Evolutionary conservation across 768 basidiomycete genomes (phyloP), one percentile per base, ranked within the genome.

Genomic region (Lactifluus hygrophoroides): DNA sequence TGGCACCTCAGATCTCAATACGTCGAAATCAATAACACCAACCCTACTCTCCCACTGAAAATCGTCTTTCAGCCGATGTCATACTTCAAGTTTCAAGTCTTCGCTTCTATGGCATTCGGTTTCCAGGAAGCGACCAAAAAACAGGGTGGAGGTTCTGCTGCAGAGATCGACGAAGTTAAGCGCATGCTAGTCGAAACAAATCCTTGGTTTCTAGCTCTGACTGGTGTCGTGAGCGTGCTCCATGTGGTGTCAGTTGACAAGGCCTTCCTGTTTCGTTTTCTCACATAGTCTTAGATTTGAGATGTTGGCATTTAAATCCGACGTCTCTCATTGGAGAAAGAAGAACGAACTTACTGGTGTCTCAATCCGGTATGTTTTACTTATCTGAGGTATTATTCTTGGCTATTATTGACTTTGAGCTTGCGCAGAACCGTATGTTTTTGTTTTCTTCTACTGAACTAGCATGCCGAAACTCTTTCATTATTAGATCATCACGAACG

Each of bases 271-370:
- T 35, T 25, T 27, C 37, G 21, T 46, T 56, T 40, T 53, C 25
- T 56, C 66, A 58, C 62, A 65, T 34, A 10, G 30, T 11, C 50
- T 11, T 66, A 92, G 90, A 25, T 95, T 96, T 69, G 93, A 95
- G 74, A 89, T 96, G 82, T 75, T 96, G 56, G 95, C 95, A 14
- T 97, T 98, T 82, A 90, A 89, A 68, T 87, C 83, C 27, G 95
- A 98, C 67, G 90, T 98, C 43, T 84, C 87, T 28, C 95, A 98
- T 69, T 97, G 94, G 94, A 79, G 93, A 40, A 84, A 93, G 67
- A 94, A 85, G 75, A 86, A 94, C 66, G 94, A 98, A 70, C 83
- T 98, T 72, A 88, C 89, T 59, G 96, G 96, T 13, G 94, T 99
- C 14, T 95, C 93, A 52, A 80, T 99, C 63, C 83, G 94, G 88